Percentiles rank a stretch among this genome's conserved stretches.
Conservation (phyloP, 192 early-diverging fungal species). For the Rhizophagus prolifer region DNA sequence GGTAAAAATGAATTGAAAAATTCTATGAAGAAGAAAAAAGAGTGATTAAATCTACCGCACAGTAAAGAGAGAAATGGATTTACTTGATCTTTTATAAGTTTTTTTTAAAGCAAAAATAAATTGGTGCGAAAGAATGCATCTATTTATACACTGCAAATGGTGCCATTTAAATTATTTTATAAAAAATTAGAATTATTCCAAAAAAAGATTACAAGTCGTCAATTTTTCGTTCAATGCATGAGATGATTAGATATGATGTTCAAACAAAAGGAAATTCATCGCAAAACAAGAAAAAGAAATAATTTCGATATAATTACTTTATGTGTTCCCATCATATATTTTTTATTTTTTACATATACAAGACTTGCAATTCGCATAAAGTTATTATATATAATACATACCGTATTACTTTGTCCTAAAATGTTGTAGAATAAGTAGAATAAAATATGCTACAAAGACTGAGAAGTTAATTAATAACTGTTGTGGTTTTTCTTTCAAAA, state of each 20-base stretch:
- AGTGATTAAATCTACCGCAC: neutral
- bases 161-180: too few species aligned
- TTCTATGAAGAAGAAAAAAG: neutral
- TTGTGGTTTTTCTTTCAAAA: too few species aligned
- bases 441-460: neutral
- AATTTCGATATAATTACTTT: neutral
- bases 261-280: neutral
- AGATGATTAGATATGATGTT: neutral
- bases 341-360: too few species aligned
- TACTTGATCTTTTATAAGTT: neutral
- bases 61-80: neutral
- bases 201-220: neutral
- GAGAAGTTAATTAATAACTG: too few species aligned
- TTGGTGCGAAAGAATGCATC: too few species aligned
- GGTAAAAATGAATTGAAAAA: neutral
- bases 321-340: too few species aligned
- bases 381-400: neutral
- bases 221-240: neutral
- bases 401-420: neutral
- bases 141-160: too few species aligned
- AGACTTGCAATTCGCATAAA: too few species aligned
- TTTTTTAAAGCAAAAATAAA: neutral
- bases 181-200: neutral
- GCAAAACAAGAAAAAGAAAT: neutral
- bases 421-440: neutral